These are phyloP conservation scores for grape (Vitis vinifera) DNA, from an alignment of 164 flowering plant genomes.

Conservation along the genomic window DNA sequence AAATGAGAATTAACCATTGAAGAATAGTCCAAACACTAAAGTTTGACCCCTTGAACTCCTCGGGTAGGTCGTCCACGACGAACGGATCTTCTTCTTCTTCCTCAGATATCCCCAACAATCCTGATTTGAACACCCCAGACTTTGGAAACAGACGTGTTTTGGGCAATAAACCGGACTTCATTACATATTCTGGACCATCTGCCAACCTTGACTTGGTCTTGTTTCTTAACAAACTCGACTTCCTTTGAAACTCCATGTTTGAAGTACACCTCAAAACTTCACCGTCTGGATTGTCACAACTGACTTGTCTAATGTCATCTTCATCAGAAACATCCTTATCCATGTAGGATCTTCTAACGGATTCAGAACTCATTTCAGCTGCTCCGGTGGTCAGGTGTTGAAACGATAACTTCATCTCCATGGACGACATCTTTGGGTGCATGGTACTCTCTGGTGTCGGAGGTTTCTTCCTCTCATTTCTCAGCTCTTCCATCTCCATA, in stretches of 20 bases:
- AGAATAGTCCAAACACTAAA: slow-evolving; percentile 20
- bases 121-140: slow-evolving; percentile 7
- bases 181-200: slow-evolving; percentile 13
- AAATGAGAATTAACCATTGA: slow-evolving; percentile 35
- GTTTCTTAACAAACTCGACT: slow-evolving; percentile 9
- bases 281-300: neutral
- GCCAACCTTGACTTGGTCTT: slow-evolving; percentile 43
- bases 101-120: slow-evolving; percentile 5
- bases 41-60: slow-evolving; percentile 28
- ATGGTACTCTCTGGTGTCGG: slow-evolving; percentile 19
- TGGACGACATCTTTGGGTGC: neutral
- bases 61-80: slow-evolving; percentile 46
- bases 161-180: slow-evolving; percentile 2
- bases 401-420: slow-evolving; percentile 29
- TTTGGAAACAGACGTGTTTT: neutral
- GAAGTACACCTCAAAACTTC: slow-evolving; percentile 36
- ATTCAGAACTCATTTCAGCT: neutral
- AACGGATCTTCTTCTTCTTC: slow-evolving; percentile 55
- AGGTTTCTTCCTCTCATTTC: neutral
- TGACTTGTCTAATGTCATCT: neutral
- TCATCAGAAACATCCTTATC: too few species aligned
- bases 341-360: slow-evolving; percentile 9
- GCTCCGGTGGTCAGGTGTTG: neutral
- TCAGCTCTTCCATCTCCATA: slow-evolving; percentile 34
- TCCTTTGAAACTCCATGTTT: slow-evolving; percentile 23